Percentiles rank a stretch among this genome's conserved stretches.
phyloP scores from a whole-genome alignment of 2,329 filamentous ascomycete species.

The Fusarium mundagurra region DNA sequence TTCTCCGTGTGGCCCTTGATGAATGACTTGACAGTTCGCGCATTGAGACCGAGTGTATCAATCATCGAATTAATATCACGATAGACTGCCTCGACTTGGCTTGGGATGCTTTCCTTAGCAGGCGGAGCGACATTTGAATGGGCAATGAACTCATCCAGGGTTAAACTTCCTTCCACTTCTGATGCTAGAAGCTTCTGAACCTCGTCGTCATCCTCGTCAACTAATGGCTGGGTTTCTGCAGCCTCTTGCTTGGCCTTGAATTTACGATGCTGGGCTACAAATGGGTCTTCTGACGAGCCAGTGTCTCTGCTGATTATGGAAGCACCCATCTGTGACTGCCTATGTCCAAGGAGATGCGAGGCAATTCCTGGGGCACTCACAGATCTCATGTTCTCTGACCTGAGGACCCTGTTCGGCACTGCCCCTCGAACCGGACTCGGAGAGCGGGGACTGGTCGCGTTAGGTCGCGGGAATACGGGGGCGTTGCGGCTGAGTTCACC shows the following conservation, averaged over 20 bases:
- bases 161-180: conserved; percentile 68
- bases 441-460: conserved; percentile 71
- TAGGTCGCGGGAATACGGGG: conserved; percentile 65
- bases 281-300: conserved; percentile 55
- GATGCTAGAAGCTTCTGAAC: conserved; percentile 70
- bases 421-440: conserved; percentile 75
- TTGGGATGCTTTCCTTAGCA: conserved; percentile 66
- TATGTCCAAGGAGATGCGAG: conserved; percentile 61
- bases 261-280: conserved; percentile 61
- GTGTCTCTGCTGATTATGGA: conserved; percentile 53
- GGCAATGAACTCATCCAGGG: conserved; percentile 74
- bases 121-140: conserved; percentile 64
- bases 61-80: conserved; percentile 94
- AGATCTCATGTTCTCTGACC: conserved; percentile 63
- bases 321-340: conserved; percentile 49
- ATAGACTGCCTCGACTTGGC: conserved; percentile 74
- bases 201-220: conserved; percentile 76
- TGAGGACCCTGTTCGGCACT: conserved; percentile 60
- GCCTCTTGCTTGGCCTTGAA: conserved; percentile 65
- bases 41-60: conserved; percentile 88
- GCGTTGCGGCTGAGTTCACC: conserved; percentile 62
- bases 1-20: conserved; percentile 73
- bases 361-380: conserved; percentile 70
- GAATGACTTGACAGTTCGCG: conserved; percentile 70
- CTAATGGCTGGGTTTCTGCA: conserved; percentile 65